Evolutionary conservation across 441 rosid species (phyloP).

Genomic region (Cnidoscolus chayamansa): DNA sequence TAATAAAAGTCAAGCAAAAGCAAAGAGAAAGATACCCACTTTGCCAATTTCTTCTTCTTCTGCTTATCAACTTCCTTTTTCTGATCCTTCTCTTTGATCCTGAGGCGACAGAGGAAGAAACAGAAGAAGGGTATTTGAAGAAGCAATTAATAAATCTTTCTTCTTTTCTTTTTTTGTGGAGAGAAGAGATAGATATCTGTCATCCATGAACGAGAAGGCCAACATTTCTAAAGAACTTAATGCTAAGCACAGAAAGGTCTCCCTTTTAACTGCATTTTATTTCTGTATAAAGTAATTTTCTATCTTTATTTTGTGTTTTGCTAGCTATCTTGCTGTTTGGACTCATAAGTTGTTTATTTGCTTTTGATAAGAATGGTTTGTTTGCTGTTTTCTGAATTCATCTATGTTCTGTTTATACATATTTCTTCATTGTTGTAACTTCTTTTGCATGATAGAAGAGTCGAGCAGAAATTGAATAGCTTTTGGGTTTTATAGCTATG

Average conservation of each 20-base stretch:
- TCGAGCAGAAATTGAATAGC: neutral
- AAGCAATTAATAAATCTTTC: slow-evolving; percentile 5
- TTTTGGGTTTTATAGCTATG: neutral
- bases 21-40: slow-evolving; percentile 24
- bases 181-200: neutral
- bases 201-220: slow-evolving; percentile 62
- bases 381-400: neutral
- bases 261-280: neutral
- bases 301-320: neutral
- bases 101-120: neutral
- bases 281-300: slow-evolving; percentile 1
- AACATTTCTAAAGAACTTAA: slow-evolving; percentile 59
- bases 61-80: slow-evolving; percentile 7
- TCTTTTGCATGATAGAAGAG: neutral
- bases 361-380: neutral
- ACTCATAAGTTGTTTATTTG: neutral
- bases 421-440: neutral
- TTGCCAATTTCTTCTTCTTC: slow-evolving; percentile 27
- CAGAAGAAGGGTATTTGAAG: neutral
- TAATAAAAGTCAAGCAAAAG: slow-evolving; percentile 20
- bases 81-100: slow-evolving; percentile 25
- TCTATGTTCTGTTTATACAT: neutral
- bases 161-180: neutral
- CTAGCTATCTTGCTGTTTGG: neutral
- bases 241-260: slow-evolving; percentile 56